Conservation (phyloP, 2,329 filamentous ascomycete genomes). For the Colletotrichum orchidophilum region DNA sequence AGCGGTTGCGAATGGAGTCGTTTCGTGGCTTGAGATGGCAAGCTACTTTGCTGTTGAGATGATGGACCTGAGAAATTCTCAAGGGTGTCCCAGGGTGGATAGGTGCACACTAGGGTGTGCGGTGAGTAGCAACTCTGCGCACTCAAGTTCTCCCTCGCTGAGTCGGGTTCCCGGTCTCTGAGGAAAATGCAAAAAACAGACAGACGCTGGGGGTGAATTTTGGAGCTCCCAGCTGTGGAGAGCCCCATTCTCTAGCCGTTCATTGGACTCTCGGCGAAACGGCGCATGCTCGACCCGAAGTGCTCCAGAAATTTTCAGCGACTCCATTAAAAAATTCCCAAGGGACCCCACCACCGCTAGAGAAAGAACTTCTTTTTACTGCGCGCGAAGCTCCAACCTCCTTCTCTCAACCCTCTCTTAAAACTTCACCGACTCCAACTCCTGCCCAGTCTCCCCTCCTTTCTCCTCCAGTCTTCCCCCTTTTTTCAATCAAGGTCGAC, state of each 20-base stretch:
- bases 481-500: slow-evolving; percentile 35
- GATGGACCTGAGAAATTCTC: slow-evolving; percentile 36
- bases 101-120: slow-evolving; percentile 9
- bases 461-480: not conserved
- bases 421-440: slow-evolving; percentile 23
- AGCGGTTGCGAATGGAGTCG: slow-evolving; percentile 3
- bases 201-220: not conserved
- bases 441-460: slow-evolving; percentile 18
- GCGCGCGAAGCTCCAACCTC: slow-evolving; percentile 26
- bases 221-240: not conserved
- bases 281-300: slow-evolving; percentile 26
- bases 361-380: slow-evolving; percentile 31
- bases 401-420: slow-evolving; percentile 33
- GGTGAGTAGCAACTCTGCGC: not conserved
- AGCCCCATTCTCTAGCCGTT: not conserved
- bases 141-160: not conserved
- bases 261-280: slow-evolving; percentile 29
- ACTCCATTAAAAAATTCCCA: slow-evolving; percentile 33
- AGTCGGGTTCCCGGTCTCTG: not conserved
- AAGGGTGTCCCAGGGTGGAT: slow-evolving; percentile 17
- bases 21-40: slow-evolving; percentile 18
- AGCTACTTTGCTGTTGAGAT: slow-evolving; percentile 6
- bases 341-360: slow-evolving; percentile 21
- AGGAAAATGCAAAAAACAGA: not conserved
- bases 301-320: slow-evolving; percentile 28